phyloP scores from a whole-genome alignment of 176 grass and related monocot genomes.

The Saccharum spontaneum region DNA sequence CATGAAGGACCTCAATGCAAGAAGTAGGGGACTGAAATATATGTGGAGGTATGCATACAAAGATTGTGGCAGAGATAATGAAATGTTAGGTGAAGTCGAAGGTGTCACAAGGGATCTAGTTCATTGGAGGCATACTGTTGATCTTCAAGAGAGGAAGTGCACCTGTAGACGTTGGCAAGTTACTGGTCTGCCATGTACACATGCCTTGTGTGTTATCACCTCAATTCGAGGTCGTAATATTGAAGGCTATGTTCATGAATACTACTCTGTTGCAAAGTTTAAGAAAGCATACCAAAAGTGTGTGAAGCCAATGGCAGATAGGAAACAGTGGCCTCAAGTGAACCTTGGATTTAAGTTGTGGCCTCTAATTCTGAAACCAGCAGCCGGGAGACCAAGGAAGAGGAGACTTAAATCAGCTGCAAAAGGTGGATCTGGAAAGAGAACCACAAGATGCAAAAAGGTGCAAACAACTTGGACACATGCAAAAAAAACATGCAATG shows the following conservation, averaged over 20 bases:
- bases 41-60: not conserved
- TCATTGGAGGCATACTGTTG: not conserved
- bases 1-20: not conserved
- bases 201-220: not conserved
- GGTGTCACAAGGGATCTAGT: not conserved
- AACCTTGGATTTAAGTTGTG: not conserved
- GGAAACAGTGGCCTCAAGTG: not conserved
- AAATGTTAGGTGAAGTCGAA: not conserved
- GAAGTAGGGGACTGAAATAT: not conserved
- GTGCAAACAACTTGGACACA: not conserved
- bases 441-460: not conserved
- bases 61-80: not conserved
- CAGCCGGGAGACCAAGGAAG: not conserved
- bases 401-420: not conserved
- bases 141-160: not conserved
- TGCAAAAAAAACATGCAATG: not conserved
- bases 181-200: not conserved
- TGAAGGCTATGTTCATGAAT: not conserved
- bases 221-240: not conserved
- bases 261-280: not conserved
- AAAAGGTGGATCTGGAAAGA: not conserved
- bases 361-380: not conserved
- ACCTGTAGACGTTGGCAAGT: not conserved
- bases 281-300: not conserved
- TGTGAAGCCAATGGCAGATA: not conserved